Percentiles rank a stretch among this genome's conserved stretches.
Conservation (phyloP, 1,284 basidiomycete species). For the Marasmius sp. region DNA sequence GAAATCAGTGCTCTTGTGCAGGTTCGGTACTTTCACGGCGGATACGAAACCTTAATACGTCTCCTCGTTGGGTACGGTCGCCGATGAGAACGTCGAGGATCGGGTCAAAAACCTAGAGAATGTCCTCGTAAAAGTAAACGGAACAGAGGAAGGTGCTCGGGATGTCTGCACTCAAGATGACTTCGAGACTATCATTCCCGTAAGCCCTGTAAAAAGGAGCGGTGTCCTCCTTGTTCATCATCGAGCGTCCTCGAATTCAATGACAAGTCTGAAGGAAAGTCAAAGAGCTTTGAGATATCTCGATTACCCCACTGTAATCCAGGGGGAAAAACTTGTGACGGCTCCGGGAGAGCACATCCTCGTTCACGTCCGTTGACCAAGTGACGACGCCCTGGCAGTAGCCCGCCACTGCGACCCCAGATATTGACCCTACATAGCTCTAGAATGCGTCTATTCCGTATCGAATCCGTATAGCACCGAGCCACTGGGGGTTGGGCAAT, state of each 20-base stretch:
- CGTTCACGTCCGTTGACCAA: slow-evolving; percentile 68
- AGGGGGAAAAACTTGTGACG: slow-evolving; percentile 54
- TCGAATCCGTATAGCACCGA: slow-evolving; percentile 40
- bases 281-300: background rate
- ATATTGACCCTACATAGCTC: no score
- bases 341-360: slow-evolving; percentile 64
- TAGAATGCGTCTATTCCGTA: slow-evolving; percentile 49
- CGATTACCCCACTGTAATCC: slow-evolving; percentile 58
- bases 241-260: slow-evolving; percentile 50
- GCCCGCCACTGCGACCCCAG: no score
- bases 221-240: slow-evolving; percentile 21
- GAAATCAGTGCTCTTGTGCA: background rate
- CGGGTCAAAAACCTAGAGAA: slow-evolving; percentile 66
- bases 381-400: slow-evolving; percentile 14
- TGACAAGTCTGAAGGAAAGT: slow-evolving; percentile 44
- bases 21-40: slow-evolving; percentile 21
- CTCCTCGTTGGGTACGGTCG: slow-evolving; percentile 47
- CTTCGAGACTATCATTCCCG: slow-evolving; percentile 47
- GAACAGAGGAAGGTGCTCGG: slow-evolving; percentile 33
- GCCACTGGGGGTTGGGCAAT: slow-evolving; percentile 51
- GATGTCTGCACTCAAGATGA: slow-evolving; percentile 72
- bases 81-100: slow-evolving; percentile 57
- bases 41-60: slow-evolving; percentile 41
- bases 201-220: slow-evolving; percentile 38
- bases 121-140: background rate